Conservation (phyloP, 176 grass and related monocot genomes). For the Bolboschoenus planiculmis region DNA sequence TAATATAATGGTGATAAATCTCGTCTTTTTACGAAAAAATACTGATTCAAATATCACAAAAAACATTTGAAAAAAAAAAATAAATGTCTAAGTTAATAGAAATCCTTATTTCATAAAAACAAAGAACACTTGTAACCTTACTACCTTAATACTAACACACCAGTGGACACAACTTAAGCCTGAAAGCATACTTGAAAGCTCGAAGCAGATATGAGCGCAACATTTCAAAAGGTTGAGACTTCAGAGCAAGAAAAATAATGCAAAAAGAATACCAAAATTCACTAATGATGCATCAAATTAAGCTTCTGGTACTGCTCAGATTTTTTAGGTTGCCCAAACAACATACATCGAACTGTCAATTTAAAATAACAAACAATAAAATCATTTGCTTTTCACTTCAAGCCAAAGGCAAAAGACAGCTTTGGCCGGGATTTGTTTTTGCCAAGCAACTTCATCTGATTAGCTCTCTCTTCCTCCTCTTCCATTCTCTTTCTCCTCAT, state of each 20-base stretch:
- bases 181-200: background rate
- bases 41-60: too few species aligned
- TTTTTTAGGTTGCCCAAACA: background rate
- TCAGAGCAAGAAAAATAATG: background rate
- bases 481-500: constrained; percentile 76
- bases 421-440: constrained; percentile 91
- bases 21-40: too few species aligned
- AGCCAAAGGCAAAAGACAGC: constrained; percentile 69
- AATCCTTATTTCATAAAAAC: too few species aligned
- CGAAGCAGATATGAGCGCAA: background rate
- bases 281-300: background rate
- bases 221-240: background rate
- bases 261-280: background rate
- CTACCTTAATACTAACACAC: background rate
- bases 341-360: background rate
- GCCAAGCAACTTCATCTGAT: constrained; percentile 89
- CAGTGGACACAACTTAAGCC: background rate
- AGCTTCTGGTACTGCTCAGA: background rate
- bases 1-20: too few species aligned
- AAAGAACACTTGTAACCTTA: background rate
- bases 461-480: constrained; percentile 78
- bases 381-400: constrained; percentile 44
- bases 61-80: too few species aligned
- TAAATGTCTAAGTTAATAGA: too few species aligned
- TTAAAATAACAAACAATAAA: background rate